Evolutionary conservation across 1,139 yeast genomes (phyloP), one percentile per base, ranked within the genome.

Genomic region (Geotrichum reessii): DNA sequence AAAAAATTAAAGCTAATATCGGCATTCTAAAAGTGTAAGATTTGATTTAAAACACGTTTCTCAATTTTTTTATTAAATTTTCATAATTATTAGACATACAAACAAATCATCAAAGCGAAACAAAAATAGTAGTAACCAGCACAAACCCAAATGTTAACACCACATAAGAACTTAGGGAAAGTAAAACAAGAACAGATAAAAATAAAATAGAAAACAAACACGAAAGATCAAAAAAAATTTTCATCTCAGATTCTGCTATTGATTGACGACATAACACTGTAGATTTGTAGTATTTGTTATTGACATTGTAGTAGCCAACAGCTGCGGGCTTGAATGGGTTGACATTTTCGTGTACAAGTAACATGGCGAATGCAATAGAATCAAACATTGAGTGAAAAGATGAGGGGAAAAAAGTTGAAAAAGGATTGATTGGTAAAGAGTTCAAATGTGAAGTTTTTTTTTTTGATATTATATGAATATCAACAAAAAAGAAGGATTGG

Each of bases 151-250:
- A 49, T 8, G 9, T 27, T 8, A 49, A 22, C 12, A 49, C 33
- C 28, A 37, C 52, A 49, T 49, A 49, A 49, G 52, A 49, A 25
- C 40, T 49, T 25, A 49, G 27, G 17, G 44, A n/a, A 11, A 49
- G 19, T 14, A 49, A 25, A 28, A 49, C 27, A 22, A 28, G 21
- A 12, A 31, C 28, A 22, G 52, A 49, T 27, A 49, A 49, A 14
- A 49, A 49, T 37, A 49, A 28, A 27, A 49, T n/a, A 25, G 37
- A 49, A n/a, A 49, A 49, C n/a, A 33, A 11, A 9, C 40, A 33
- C 40, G n/a, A 17, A 14, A 33, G n/a, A 33, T 33, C 40, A 12
- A 33, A 33, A 33, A 33, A 14, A 33, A 14, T 33, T 33, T 12
- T 9, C 40, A 33, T 33, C 12, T 33, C 40, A 33, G 6, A 33